phyloP scores from a whole-genome alignment of 805 yeast species.

The Candida loeiensis region DNA sequence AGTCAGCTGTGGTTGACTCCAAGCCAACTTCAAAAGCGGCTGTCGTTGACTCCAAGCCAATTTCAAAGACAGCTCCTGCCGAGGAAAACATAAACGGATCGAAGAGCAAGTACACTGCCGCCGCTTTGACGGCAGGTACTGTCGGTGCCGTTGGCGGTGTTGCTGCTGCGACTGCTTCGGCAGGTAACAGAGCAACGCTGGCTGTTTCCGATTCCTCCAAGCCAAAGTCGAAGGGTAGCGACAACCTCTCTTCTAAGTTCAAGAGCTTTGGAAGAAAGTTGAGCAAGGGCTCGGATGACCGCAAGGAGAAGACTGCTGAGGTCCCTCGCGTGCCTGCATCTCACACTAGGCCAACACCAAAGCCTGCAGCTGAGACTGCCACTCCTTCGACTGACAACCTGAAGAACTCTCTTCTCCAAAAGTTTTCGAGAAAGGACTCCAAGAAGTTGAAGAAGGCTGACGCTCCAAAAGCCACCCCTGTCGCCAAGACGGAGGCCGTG shows the following conservation, averaged over 20 bases:
- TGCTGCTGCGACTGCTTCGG: slow-evolving; percentile 28
- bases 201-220: slow-evolving; percentile 14
- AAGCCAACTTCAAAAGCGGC: background rate
- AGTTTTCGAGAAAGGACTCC: slow-evolving; percentile 7
- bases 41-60: background rate
- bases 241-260: slow-evolving; percentile 9
- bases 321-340: background rate
- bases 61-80: slow-evolving; percentile 1
- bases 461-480: slow-evolving; percentile 4
- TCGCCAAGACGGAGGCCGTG: background rate
- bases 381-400: background rate
- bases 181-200: slow-evolving; percentile 12
- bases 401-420: slow-evolving; percentile 4
- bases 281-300: slow-evolving; percentile 11
- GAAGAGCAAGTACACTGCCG: slow-evolving; percentile 8
- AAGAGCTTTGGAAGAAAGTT: slow-evolving; percentile 17
- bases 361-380: background rate
- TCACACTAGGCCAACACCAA: background rate
- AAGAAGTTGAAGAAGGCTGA: slow-evolving; percentile 6
- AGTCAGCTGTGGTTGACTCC: slow-evolving; percentile 3
- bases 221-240: slow-evolving; percentile 14
- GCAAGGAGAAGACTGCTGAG: slow-evolving; percentile 1
- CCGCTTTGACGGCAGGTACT: background rate
- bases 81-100: slow-evolving; percentile 10
- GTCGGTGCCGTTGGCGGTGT: slow-evolving; percentile 23